Percentiles rank a stretch among this genome's conserved stretches.
These are phyloP conservation scores for Pythium guiyangense DNA, from an alignment of 352 stramenopile species.

Conservation along the genomic window DNA sequence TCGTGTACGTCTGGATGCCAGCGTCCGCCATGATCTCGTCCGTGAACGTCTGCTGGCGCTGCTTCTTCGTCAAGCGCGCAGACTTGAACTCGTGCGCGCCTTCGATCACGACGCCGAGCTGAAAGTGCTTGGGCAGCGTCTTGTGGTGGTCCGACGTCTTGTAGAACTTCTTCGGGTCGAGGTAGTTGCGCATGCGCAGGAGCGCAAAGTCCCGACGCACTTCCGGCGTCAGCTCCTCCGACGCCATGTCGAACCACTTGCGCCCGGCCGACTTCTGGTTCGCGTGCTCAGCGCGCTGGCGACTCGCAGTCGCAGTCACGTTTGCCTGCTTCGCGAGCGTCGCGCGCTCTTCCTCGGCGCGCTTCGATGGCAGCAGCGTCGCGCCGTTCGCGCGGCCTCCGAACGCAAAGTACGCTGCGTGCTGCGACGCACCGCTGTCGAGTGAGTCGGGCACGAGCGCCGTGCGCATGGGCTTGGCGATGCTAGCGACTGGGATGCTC, in stretches of 20 bases:
- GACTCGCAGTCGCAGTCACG: slow-evolving; percentile 33
- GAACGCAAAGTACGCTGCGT: slow-evolving; percentile 44
- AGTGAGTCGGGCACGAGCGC: slow-evolving; percentile 47
- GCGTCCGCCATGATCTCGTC: slow-evolving; percentile 94
- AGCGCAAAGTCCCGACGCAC: slow-evolving; percentile 89
- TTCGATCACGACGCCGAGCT: slow-evolving; percentile 92
- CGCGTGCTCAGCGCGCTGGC: slow-evolving; percentile 45
- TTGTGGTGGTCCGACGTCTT: slow-evolving; percentile 89
- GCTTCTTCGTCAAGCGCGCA: slow-evolving; percentile 89
- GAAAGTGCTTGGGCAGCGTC: slow-evolving; percentile 85
- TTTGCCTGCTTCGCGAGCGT: slow-evolving; percentile 35
- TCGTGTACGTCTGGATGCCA: slow-evolving; percentile 79
- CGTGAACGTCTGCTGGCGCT: slow-evolving; percentile 90
- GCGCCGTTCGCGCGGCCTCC: slow-evolving; percentile 28
- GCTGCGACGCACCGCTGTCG: slow-evolving; percentile 59
- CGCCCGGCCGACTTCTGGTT: slow-evolving; percentile 50
- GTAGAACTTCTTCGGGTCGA: slow-evolving; percentile 97
- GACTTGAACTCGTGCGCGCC: slow-evolving; percentile 88
- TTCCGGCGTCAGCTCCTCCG: slow-evolving; percentile 85
- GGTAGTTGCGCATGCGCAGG: slow-evolving; percentile 93
- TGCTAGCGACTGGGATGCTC: neutral
- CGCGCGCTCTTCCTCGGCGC: slow-evolving; percentile 39
- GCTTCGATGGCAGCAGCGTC: slow-evolving; percentile 36
- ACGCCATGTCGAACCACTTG: slow-evolving; percentile 92
- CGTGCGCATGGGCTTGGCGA: neutral